Evolutionary conservation across 139 green algal genomes (phyloP).

Genomic region (Volvox africanus): DNA sequence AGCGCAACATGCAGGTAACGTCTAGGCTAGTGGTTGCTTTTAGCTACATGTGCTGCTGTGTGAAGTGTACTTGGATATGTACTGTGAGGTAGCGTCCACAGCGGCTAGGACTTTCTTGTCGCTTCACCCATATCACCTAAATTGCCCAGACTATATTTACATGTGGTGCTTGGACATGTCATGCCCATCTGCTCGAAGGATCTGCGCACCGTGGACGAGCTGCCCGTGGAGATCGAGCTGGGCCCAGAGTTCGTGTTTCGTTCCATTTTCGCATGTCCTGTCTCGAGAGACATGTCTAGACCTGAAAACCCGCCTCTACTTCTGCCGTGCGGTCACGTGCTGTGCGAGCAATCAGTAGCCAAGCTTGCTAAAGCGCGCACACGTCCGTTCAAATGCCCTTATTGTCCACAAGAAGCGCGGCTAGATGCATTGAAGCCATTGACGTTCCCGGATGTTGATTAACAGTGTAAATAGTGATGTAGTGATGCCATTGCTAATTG

Average conservation of each 20-base stretch:
- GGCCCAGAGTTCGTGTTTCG: constrained; percentile 92
- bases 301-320: constrained; percentile 92
- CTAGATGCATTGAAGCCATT: constrained; percentile 73
- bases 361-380: constrained; percentile 85
- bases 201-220: constrained; percentile 67
- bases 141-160: no score
- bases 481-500: no score
- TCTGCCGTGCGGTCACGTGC: constrained; percentile 95
- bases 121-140: no score
- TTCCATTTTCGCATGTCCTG: constrained; percentile 94
- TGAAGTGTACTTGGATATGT: no score
- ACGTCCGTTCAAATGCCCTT: constrained; percentile 94
- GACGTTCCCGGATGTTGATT: constrained; percentile 76
- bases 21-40: no score
- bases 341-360: constrained; percentile 75
- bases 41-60: no score
- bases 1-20: constrained; percentile 57
- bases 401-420: constrained; percentile 91
- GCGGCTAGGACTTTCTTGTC: no score
- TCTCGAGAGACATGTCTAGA: constrained; percentile 86
- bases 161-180: no score
- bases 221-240: constrained; percentile 94
- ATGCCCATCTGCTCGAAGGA: background rate
- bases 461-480: no score
- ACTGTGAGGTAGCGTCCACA: no score